Evolutionary conservation across 352 stramenopile genomes (phyloP), one percentile per base, ranked within the genome.

Genomic region (Globisporangium megalacanthum): DNA sequence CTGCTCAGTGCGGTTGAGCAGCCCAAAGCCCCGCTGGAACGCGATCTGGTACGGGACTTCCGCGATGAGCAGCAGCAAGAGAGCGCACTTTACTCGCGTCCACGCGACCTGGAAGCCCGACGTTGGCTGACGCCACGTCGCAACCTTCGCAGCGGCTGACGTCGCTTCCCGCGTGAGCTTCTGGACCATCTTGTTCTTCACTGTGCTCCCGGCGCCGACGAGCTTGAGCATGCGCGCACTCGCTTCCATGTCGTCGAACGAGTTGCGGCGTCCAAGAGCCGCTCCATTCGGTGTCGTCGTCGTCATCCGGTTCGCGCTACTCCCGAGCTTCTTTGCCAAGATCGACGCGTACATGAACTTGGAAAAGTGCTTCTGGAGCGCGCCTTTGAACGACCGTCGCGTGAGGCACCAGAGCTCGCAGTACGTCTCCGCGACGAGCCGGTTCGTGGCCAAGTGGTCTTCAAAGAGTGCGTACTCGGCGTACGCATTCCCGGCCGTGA

Each of bases 291-390:
- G 35, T 29, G 25, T 29, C 25, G 25, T 29, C 25, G 25, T 29
- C 4, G 35, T 39, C 35, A 13, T 39, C 35, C 35, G 35, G 25
- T 29, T 29, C 25, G 25, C 25, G 25, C 25, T 44, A 5, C 52
- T 22, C n/a, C 56, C 31, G 31, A 76, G 55, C 45, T 76, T 64
- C 42, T 72, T 53, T 4, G 75, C 41, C 39, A 83, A 47, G 41
- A 85, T 64, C 3, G 72, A 69, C 14, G 71, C 72, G 47, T 77
- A 78, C 31, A 79, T 77, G 35, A 81, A 19, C 47, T 79, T 78
- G n/a, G 73, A 74, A 44, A 80, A 87, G 29, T 88, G 77, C 37
- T 79, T 77, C 6, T 64, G 65, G 19, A 85, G 44, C 7, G 77
- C 77, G 8, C 64, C 49, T 39, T 79, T 74, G 39, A 81, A 84